Evolutionary conservation across 2,329 filamentous ascomycete species (phyloP), one percentile per base, ranked within the genome.

Genomic region (Epicoccum sorghinum): DNA sequence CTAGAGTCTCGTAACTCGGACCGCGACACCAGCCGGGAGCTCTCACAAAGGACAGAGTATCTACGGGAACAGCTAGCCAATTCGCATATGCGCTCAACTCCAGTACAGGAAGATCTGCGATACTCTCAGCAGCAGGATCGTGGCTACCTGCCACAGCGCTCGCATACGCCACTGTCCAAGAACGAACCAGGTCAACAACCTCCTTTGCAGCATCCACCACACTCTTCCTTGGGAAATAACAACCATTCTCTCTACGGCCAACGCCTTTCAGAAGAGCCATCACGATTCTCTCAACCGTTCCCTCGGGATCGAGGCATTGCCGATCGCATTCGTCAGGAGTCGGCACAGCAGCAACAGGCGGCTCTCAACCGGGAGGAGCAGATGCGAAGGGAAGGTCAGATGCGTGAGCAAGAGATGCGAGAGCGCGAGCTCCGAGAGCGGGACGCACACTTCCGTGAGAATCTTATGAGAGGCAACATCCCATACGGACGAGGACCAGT

Each of bases 81-180:
- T 44, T 62, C 49, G 36, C 61, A 57, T 27, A 43, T 58, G 37
- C 63, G 63, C 30, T 62, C 68, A n/a, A 57, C 49, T 4, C 60
- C 64, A 4, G 49, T 63, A 13, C 67, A 67, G 18, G 69, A 71
- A 38, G 70, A 73, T 30, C 9, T 62, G 25, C 66, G 70, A 18
- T 72, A 70, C 41, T 49, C 66, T 40, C 56, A 55, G 7, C 70
- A 63, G 46, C 65, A 63, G 25, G 69, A 73, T 33, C 67, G 70
- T 7, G 56, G 48, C 0, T 72, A 68, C 38, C 30, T 65, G 14
- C 53, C 62, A 12, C 71, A 68, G 41, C 67, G 71, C 33, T 70
- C 71, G 8, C 71, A 73, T 29, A 74, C 71, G n/a, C 71, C 71
- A 6, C 58, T 71, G 1, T 66, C 70, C 6, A 60, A 67, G 39